These are phyloP conservation scores for Coemansia sp. DNA, from an alignment of 192 early-diverging fungal species.

Conservation along the genomic window DNA sequence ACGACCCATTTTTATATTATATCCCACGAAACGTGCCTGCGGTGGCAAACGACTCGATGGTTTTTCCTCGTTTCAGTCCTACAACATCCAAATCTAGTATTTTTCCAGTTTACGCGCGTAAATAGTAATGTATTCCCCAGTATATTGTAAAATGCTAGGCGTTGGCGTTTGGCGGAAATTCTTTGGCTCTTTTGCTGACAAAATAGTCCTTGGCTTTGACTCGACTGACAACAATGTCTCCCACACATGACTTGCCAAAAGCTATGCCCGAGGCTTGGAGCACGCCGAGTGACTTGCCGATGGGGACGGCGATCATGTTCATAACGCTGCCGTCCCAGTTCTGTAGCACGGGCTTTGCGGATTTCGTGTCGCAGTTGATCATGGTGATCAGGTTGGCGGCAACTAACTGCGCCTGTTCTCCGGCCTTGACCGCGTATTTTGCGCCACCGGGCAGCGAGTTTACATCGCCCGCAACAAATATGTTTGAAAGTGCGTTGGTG, in stretches of 20 bases:
- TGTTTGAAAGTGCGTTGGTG: constrained; percentile 17
- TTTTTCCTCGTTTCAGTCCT: neutral
- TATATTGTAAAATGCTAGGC: neutral
- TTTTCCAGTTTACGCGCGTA: neutral
- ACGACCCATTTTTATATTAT: neutral
- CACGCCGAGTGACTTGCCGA: constrained; percentile 42
- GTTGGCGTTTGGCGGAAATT: constrained; percentile 13
- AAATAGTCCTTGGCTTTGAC: constrained; percentile 48
- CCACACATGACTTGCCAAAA: constrained; percentile 36
- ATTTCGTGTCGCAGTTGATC: constrained; percentile 12
- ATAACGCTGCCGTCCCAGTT: constrained; percentile 26
- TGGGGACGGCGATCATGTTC: constrained; percentile 32
- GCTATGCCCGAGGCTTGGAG: constrained; percentile 37
- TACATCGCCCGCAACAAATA: constrained; percentile 61
- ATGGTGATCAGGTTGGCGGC: constrained; percentile 30
- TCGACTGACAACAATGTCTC: constrained; percentile 25
- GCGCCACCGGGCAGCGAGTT: constrained; percentile 34
- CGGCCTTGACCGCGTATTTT: constrained; percentile 34
- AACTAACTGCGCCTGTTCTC: constrained; percentile 18
- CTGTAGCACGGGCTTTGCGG: constrained; percentile 1
- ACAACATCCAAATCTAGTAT: neutral
- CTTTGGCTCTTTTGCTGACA: constrained; percentile 5
- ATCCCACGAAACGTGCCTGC: neutral
- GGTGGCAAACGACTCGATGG: neutral
- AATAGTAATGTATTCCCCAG: neutral